Evolutionary conservation across 768 basidiomycete genomes (phyloP), one percentile per base, ranked within the genome.

Genomic region (Lactarius trivialis): DNA sequence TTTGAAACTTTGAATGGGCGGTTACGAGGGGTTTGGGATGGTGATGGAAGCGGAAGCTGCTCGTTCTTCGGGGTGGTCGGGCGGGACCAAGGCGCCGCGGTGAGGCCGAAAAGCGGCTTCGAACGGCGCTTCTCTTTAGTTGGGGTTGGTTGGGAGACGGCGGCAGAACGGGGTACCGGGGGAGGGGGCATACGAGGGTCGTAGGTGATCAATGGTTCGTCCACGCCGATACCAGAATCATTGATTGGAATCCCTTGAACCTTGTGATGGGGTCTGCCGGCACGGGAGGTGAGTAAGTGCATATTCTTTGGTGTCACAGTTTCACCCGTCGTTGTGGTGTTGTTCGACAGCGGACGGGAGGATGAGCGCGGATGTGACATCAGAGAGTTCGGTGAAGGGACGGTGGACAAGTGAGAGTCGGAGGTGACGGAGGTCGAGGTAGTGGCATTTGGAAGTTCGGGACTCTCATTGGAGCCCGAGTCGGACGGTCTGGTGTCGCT

Each of bases 301-400:
- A 37, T 24, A 24, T 55, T 67, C 48, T 28, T 57, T 9, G 85
- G 84, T 7, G 80, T 82, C 58, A 83, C 76, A 5, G 86, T 86
- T 21, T 81, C 77, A 68, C 82, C 81, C 2, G 86, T 86, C 1
- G 82, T 79, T 19, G 82, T 82, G 0, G 86, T 86, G 0, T 82
- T 84, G 24, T 83, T 81, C 3, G 86, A 88, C 26, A 89, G 73
- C 4, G 88, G 88, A 28, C 30, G 30, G 3, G 30, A 30, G 6
- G 30, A 6, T 30, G 30, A 30, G 30, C 30, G 30, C 3, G 30
- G 30, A 30, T 75, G 66, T 1, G 83, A 81, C 68, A 82, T 81
- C 30, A 81, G 75, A 53, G 72, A 73, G 5, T 72, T 64, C 21
- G 72, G 65, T 2, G 72, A 49, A 8, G 70, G 62, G 5, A 56